These are phyloP conservation scores for Pachyrhizus erosus DNA, from an alignment of 306 rosid genomes.

Conservation along the genomic window DNA sequence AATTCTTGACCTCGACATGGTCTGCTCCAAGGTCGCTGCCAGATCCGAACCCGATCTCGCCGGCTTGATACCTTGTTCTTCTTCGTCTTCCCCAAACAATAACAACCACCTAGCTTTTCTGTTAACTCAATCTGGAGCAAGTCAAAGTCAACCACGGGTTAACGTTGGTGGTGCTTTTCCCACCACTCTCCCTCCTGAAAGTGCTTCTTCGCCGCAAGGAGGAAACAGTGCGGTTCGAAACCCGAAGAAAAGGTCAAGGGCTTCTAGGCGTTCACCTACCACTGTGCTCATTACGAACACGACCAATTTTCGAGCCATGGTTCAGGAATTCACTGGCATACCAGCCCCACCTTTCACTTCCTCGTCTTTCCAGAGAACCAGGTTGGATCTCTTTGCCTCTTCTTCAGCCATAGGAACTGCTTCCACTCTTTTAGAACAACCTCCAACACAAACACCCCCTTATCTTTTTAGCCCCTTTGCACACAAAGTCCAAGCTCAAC, in stretches of 20 bases:
- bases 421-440: constrained; percentile 52
- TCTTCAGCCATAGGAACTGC: constrained; percentile 44
- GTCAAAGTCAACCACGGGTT: constrained; percentile 39
- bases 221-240: constrained; percentile 54
- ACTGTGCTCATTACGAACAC: constrained; percentile 93
- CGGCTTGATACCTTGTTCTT: constrained; percentile 34
- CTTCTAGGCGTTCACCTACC: constrained; percentile 95
- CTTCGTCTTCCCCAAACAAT: constrained; percentile 29
- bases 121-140: constrained; percentile 44
- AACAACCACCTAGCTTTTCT: constrained; percentile 47
- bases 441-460: constrained; percentile 45
- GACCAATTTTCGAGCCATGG: constrained; percentile 96
- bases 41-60: constrained; percentile 75
- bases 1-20: constrained; percentile 56
- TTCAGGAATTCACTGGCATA: constrained; percentile 97
- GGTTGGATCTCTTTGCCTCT: constrained; percentile 77
- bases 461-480: constrained; percentile 85
- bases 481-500: constrained; percentile 54
- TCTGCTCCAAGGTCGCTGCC: constrained; percentile 55
- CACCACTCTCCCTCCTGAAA: constrained; percentile 40
- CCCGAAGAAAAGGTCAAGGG: constrained; percentile 91
- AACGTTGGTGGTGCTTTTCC: constrained; percentile 18
- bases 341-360: constrained; percentile 90
- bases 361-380: constrained; percentile 66
- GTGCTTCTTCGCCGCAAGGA: constrained; percentile 23